These are phyloP conservation scores for Dispira simplex DNA, from an alignment of 192 early-diverging fungal species.

Conservation along the genomic window DNA sequence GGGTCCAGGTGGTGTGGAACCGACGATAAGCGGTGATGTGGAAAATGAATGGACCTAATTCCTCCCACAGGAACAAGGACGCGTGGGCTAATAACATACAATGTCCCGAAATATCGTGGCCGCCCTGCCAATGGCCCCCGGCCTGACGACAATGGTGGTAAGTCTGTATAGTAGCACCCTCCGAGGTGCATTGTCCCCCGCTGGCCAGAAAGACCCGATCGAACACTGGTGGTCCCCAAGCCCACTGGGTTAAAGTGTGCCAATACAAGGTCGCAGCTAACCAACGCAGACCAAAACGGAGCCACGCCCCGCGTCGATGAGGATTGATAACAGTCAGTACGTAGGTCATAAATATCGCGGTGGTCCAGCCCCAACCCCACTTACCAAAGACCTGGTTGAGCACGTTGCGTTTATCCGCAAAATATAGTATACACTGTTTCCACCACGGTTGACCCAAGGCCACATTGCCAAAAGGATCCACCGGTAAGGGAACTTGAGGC, in stretches of 20 bases:
- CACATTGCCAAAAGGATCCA: neutral
- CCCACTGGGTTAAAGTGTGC: conserved; percentile 71
- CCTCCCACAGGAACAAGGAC: conserved; percentile 55
- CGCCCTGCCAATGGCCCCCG: conserved; percentile 58
- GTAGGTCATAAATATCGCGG: conserved; percentile 35
- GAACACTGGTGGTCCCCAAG: conserved; percentile 64
- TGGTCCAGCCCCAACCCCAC: conserved; percentile 80
- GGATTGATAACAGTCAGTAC: conserved; percentile 21
- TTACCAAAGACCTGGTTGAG: conserved; percentile 72
- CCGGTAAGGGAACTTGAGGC: neutral
- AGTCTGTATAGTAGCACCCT: conserved; percentile 10
- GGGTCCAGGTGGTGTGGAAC: conserved; percentile 10
- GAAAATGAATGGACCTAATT: conserved; percentile 30
- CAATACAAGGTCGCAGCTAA: conserved; percentile 62
- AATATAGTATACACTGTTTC: conserved; percentile 9
- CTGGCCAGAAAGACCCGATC: conserved; percentile 60
- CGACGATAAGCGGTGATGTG: conserved; percentile 8
- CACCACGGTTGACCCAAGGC: neutral
- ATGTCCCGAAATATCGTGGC: conserved; percentile 81
- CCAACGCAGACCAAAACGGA: conserved; percentile 28
- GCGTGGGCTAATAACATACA: conserved; percentile 68
- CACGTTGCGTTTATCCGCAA: conserved; percentile 55
- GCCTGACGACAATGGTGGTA: conserved; percentile 24
- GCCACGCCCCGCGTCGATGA: conserved; percentile 11
- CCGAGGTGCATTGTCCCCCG: conserved; percentile 39